These are phyloP conservation scores for Coniosporium apollinis DNA, from an alignment of 495 filamentous ascomycete genomes.

Conservation along the genomic window DNA sequence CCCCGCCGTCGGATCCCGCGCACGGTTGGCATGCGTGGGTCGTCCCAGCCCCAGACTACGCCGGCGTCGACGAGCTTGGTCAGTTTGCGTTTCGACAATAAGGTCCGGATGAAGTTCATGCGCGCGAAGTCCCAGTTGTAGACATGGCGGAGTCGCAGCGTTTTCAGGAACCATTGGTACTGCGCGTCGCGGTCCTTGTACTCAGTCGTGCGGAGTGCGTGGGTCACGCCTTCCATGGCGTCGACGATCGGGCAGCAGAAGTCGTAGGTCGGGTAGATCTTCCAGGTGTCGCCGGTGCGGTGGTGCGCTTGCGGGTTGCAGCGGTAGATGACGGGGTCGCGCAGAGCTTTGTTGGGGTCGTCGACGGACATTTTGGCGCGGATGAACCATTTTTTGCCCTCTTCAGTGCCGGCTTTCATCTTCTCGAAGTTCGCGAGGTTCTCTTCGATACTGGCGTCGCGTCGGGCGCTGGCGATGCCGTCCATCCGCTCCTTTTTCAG, in stretches of 20 bases:
- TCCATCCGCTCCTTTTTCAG: constrained; percentile 67
- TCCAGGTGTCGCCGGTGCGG: constrained; percentile 78
- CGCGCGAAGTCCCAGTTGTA: constrained; percentile 96
- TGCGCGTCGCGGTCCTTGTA: constrained; percentile 95
- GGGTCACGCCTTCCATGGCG: constrained; percentile 79
- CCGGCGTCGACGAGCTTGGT: constrained; percentile 81
- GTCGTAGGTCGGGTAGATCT: constrained; percentile 93
- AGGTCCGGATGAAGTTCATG: constrained; percentile 85
- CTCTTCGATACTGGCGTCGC: constrained; percentile 64
- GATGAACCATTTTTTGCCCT: constrained; percentile 68
- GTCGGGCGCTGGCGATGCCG: constrained; percentile 55
- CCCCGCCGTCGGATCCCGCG: constrained; percentile 77
- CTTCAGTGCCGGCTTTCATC: constrained; percentile 67
- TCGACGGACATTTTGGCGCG: constrained; percentile 77
- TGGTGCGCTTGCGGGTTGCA: constrained; percentile 72
- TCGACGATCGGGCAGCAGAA: constrained; percentile 89
- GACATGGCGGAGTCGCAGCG: constrained; percentile 69
- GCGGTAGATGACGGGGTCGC: constrained; percentile 90
- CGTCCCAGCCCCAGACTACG: constrained; percentile 83
- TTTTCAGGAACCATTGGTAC: constrained; percentile 90
- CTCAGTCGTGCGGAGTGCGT: constrained; percentile 88
- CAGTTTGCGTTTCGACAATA: constrained; percentile 88
- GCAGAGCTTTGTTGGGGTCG: constrained; percentile 69
- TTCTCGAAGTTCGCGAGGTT: constrained; percentile 66
- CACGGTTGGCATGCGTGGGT: constrained; percentile 88